A percentile compares a stretch with the other conserved stretches of the same genome.
Evolutionary conservation across 2,329 filamentous ascomycete genomes (phyloP).

Genomic region (Epichloe sibirici): DNA sequence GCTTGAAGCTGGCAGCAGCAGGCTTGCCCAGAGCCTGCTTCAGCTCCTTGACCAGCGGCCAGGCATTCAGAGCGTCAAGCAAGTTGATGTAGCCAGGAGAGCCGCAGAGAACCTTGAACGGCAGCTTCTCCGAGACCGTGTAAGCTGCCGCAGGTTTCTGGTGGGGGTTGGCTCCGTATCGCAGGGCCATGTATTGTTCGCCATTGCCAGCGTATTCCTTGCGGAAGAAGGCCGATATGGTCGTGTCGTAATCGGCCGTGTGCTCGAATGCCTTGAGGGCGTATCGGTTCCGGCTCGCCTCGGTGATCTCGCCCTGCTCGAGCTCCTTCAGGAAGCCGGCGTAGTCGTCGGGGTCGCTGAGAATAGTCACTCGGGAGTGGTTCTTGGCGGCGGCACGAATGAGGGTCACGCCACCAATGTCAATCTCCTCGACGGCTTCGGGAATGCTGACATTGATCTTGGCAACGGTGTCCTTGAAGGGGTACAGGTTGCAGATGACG

Average conservation of each 20-base stretch:
- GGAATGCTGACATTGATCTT: constrained; percentile 95
- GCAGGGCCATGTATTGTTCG: constrained; percentile 68
- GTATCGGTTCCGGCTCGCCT: constrained; percentile 75
- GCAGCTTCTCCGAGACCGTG: constrained; percentile 58
- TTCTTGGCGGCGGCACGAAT: constrained; percentile 97
- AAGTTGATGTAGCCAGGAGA: constrained; percentile 96
- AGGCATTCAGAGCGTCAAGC: constrained; percentile 89
- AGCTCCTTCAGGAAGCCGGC: constrained; percentile 87
- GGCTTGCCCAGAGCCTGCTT: constrained; percentile 77
- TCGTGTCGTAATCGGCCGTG: constrained; percentile 89
- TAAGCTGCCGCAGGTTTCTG: constrained; percentile 92
- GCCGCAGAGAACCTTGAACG: constrained; percentile 89
- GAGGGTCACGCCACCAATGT: constrained; percentile 94
- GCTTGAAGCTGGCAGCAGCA: constrained; percentile 96
- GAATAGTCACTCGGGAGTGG: constrained; percentile 86
- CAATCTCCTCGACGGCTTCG: constrained; percentile 96
- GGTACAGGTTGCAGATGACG: constrained; percentile 96
- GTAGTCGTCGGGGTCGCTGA: constrained; percentile 90
- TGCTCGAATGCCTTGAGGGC: constrained; percentile 98
- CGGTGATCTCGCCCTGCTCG: constrained; percentile 72
- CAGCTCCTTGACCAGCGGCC: constrained; percentile 93
- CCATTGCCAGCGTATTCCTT: constrained; percentile 88
- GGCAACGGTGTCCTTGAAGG: constrained; percentile 95
- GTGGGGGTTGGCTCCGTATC: constrained; percentile 95
- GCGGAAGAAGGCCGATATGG: constrained; percentile 95